These are phyloP conservation scores for Paecilomyces variotii DNA, from an alignment of 2,329 filamentous ascomycete genomes.

Conservation along the genomic window DNA sequence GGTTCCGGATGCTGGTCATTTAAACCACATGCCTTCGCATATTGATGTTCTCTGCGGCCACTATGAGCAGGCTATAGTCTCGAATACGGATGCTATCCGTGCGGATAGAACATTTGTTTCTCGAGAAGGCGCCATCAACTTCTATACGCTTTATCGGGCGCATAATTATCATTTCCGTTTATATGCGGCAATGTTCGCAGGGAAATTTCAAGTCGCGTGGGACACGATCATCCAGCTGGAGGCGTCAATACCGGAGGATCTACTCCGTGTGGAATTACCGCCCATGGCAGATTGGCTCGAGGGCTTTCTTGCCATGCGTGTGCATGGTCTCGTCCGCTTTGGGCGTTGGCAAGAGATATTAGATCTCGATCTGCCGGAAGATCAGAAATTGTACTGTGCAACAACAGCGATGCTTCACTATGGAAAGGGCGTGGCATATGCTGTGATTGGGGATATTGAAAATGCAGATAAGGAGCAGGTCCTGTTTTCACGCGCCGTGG, in stretches of 20 bases:
- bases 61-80: constrained; percentile 57
- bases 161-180: constrained; percentile 70
- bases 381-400: constrained; percentile 56
- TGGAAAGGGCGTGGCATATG: constrained; percentile 58
- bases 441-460: constrained; percentile 48
- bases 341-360: constrained; percentile 63
- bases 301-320: constrained; percentile 57
- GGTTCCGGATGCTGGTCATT: constrained; percentile 61
- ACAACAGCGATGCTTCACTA: constrained; percentile 64
- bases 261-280: constrained; percentile 57
- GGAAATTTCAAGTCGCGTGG: constrained; percentile 54
- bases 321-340: constrained; percentile 66
- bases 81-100: constrained; percentile 58
- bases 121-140: constrained; percentile 53
- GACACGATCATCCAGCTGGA: constrained; percentile 55
- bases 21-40: constrained; percentile 71
- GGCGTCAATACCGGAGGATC: constrained; percentile 51
- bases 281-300: constrained; percentile 77
- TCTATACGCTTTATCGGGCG: constrained; percentile 68
- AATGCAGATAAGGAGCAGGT: constrained; percentile 47
- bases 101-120: constrained; percentile 61
- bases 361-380: constrained; percentile 47
- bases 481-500: constrained; percentile 45
- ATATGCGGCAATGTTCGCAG: constrained; percentile 72
- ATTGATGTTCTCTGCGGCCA: constrained; percentile 66